Evolutionary conservation across 495 filamentous ascomycete genomes (phyloP).

Genomic region (Daldinia grandis): DNA sequence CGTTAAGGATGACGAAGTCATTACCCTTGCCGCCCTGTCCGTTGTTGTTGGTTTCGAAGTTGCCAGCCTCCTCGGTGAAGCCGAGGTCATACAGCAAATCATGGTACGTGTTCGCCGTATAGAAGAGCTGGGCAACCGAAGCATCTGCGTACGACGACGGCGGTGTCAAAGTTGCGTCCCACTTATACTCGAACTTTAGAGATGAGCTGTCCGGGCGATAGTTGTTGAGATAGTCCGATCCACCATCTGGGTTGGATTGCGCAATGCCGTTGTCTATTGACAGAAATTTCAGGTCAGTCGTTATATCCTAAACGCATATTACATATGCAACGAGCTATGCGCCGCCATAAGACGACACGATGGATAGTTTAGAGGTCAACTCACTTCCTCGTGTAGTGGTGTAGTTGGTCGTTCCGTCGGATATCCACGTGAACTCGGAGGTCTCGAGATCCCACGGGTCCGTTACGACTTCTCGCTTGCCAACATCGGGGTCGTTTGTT

Average conservation of each 20-base stretch:
- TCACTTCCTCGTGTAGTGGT: constrained; percentile 56
- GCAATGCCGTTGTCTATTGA: constrained; percentile 56
- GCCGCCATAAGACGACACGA: not conserved
- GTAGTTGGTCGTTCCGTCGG: constrained; percentile 50
- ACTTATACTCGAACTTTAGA: constrained; percentile 54
- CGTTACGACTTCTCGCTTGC: constrained; percentile 45
- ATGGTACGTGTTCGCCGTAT: constrained; percentile 62
- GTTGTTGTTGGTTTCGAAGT: constrained; percentile 64
- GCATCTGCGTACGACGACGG: constrained; percentile 52
- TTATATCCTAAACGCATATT: not conserved
- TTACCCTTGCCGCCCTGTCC: constrained; percentile 54
- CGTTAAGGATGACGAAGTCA: constrained; percentile 63
- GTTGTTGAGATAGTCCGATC: constrained; percentile 50
- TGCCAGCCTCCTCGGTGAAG: constrained; percentile 63
- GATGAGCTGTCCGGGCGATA: constrained; percentile 49
- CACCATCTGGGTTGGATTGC: constrained; percentile 55
- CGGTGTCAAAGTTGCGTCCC: constrained; percentile 45
- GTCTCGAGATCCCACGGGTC: constrained; percentile 51
- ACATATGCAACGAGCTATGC: too few relatives aligned
- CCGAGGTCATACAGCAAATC: constrained; percentile 62
- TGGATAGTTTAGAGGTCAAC: not conserved
- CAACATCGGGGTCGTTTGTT: constrained; percentile 58
- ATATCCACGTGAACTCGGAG: constrained; percentile 57
- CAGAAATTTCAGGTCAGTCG: constrained; percentile 12
- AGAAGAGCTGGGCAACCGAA: constrained; percentile 62